Base-by-base conservation (phyloP, 1,284 basidiomycete species). In the Puccinia coronata region DNA sequence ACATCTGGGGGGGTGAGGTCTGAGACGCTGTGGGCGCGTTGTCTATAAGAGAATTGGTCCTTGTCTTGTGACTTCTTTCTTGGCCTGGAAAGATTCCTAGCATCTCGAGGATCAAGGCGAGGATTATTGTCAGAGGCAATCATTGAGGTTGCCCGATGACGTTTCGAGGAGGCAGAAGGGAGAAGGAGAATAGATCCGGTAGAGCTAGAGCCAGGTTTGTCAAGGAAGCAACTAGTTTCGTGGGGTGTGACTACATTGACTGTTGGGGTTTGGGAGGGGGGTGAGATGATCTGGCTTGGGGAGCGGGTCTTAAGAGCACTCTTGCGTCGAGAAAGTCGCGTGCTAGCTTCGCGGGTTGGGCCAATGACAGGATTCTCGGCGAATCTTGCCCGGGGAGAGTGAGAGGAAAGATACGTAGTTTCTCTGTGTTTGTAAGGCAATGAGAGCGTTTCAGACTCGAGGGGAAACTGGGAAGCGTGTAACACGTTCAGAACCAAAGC, bases 301-400 rank as follows among this genome's bases (percentile, higher is more conserved):
- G 76, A 41, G 47, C 65, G 70, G 36, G 78, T 61, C 49, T 80
- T 80, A 4, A 80, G 69, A 2, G 78, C 78, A 72, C 78, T 80
- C 69, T 80, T 80, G 14, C 67, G 55, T 23, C 78, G 78, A 61
- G 51, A 43, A n/a, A 72, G 69, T 34, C 57, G 36, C 51, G 78
- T 39, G 34, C 55, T 71, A 49, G 69, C 36, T 4, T 67, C 69
- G 16, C 69, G 20, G 23, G 78, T 80, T 16, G 78, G 78, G 41
- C 78, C 78, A n/a, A 80, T 80, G 69, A 80, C 72, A 20, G 78
- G 78, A 72, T 80, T 80, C 36, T 80, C 78, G 12, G 69, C 78
- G 51, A 80, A 80, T 25, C 78, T 53, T 0, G 69, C 78, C 20
- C 78, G 53, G 8, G 78, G 78, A 34, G 78, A 80, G 65, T 41